Base-by-base conservation (phyloP, 1,284 basidiomycete species). In the Apiotrichum montevideense region DNA sequence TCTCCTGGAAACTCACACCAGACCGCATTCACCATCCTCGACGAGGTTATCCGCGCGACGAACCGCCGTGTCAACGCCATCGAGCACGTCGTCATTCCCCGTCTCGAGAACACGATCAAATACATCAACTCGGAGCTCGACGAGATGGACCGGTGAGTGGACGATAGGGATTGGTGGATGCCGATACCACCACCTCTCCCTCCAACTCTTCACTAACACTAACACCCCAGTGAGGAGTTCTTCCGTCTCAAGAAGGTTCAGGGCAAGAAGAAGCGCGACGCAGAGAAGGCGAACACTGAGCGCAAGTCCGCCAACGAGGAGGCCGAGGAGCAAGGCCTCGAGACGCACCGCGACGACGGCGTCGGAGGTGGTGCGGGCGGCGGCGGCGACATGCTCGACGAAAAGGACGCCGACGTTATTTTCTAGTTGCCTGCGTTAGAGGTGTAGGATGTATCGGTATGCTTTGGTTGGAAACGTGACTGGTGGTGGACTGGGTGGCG, bases 41-140 rank as follows among this genome's bases (percentile, higher is more conserved):
- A 99, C 76, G 96, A 98, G 78, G 96, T 98, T 59, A 99, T 99
- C 72, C 87, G 92, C 54, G 92, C 95, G 46, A 98, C 96, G 34
- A 99, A 98, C 76, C 87, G 96, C 46, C 86, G 96, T 63, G 96
- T 99, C 37, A 99, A 99, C 70, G 96, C 96, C 4, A 96, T 99
- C 68, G 96, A 99, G 73, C 92, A 99, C 74, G 87, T 99, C 65
- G 83, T 99, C 69, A 98, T 99, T 58, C 96, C 96, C 11, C 83
- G 87, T 50, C 79, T 99, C 47, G 95, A 98, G 59, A 98, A 98
- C 76, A 98, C 96, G 6, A 92, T 98, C 80, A 90, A 88, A 69
- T 97, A 96, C 75, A 95, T 97, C 72, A 83, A 92, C 68, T 94
- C 90, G n/a, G 91, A 95, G 76, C 78, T 97, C 57, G 93, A 97